These are phyloP conservation scores for Suhomyces pyralidae DNA, from an alignment of 805 yeast genomes.

Conservation along the genomic window DNA sequence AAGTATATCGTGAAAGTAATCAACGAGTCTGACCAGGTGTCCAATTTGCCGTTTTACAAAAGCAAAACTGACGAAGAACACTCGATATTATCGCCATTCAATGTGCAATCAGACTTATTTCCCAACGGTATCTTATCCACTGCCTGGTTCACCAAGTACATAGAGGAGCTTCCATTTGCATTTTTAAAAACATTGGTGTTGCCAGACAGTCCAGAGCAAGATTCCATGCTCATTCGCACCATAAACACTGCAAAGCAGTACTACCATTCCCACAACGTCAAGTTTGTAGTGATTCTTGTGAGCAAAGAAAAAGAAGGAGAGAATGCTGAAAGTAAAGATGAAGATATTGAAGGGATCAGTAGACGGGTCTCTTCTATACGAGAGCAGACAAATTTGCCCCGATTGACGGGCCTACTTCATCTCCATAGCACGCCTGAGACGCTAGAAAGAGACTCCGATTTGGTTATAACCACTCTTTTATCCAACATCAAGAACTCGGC, in stretches of 20 bases:
- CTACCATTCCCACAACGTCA: constrained; percentile 11
- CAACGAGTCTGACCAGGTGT: constrained; percentile 1
- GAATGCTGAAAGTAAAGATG: neutral
- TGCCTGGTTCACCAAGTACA: constrained; percentile 37
- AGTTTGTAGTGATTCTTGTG: constrained; percentile 24
- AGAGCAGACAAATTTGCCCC: constrained; percentile 27
- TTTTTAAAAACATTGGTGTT: constrained; percentile 20
- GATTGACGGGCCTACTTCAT: constrained; percentile 29
- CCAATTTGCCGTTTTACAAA: neutral
- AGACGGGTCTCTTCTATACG: constrained; percentile 23
- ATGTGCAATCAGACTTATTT: constrained; percentile 25
- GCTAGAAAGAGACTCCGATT: constrained; percentile 28
- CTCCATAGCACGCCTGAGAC: constrained; percentile 12
- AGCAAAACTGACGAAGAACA: constrained; percentile 14
- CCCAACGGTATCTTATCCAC: constrained; percentile 28
- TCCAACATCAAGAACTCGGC: constrained; percentile 28
- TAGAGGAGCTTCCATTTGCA: constrained; percentile 30
- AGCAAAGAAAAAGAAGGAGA: neutral
- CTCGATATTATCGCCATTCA: constrained; percentile 37
- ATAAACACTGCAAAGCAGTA: constrained; percentile 15
- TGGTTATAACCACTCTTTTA: constrained; percentile 28
- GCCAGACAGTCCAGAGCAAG: constrained; percentile 8
- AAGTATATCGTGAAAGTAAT: constrained; percentile 25
- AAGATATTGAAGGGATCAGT: neutral
- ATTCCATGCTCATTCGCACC: constrained; percentile 9